These are phyloP conservation scores for Penicillium sp. DNA, from an alignment of 2,329 filamentous ascomycete species.

Conservation along the genomic window DNA sequence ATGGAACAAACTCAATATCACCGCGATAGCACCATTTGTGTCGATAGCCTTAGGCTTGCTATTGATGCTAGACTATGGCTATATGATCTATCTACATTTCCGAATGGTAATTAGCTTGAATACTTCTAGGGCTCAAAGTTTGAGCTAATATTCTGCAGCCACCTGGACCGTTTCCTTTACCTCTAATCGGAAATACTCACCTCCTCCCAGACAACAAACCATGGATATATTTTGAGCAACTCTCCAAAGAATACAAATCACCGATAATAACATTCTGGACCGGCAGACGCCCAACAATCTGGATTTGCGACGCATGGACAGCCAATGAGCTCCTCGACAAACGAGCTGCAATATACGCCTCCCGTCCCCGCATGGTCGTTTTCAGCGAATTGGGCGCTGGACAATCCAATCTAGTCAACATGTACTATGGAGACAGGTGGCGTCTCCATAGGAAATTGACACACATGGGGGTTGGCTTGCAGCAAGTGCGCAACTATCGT, in stretches of 20 bases:
- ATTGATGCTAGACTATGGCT: slow-evolving; percentile 22
- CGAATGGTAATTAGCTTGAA: slow-evolving; percentile 21
- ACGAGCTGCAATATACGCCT: slow-evolving; percentile 32
- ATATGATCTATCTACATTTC: slow-evolving; percentile 25
- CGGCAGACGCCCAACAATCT: slow-evolving; percentile 36
- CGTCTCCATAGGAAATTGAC: slow-evolving; percentile 51
- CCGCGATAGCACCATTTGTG: neutral
- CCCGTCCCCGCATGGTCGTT: slow-evolving; percentile 29
- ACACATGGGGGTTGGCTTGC: slow-evolving; percentile 53
- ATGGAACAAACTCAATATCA: neutral
- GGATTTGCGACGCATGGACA: slow-evolving; percentile 30
- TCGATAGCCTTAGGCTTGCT: neutral
- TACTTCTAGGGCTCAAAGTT: neutral
- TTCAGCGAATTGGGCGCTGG: slow-evolving; percentile 30
- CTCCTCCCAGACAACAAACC: slow-evolving; percentile 55
- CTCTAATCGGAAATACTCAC: slow-evolving; percentile 56
- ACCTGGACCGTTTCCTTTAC: slow-evolving; percentile 55
- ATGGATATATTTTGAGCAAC: slow-evolving; percentile 58
- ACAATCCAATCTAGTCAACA: slow-evolving; percentile 42
- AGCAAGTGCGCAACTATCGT: slow-evolving; percentile 55
- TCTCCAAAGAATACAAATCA: slow-evolving; percentile 47
- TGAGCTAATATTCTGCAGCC: slow-evolving; percentile 38
- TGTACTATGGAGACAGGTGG: slow-evolving; percentile 42
- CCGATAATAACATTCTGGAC: slow-evolving; percentile 59
- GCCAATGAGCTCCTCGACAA: slow-evolving; percentile 34